Evolutionary conservation across 2,329 filamentous ascomycete species (phyloP).

Genomic region (Aureobasidium zeae): DNA sequence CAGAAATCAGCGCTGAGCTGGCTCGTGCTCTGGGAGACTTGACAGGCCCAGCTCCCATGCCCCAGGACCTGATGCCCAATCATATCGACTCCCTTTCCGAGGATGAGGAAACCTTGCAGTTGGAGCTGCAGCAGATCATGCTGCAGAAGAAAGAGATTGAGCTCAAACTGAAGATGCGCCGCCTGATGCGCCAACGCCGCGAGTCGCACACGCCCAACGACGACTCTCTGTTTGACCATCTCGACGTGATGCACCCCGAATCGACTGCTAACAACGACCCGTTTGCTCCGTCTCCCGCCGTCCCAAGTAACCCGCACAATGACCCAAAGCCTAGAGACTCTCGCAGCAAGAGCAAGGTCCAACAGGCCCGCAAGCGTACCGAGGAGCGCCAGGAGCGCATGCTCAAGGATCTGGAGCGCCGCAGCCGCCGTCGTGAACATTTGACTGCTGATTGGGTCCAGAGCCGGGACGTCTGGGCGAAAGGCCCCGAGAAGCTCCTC

Average conservation of each 20-base stretch:
- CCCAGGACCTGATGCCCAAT: constrained; percentile 10
- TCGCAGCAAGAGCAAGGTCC: constrained; percentile 31
- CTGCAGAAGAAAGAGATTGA: constrained; percentile 31
- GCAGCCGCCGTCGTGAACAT: constrained; percentile 29
- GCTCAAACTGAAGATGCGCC: constrained; percentile 29
- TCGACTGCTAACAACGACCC: constrained; percentile 11
- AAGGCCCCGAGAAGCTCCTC: constrained; percentile 27
- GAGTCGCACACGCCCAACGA: constrained; percentile 9
- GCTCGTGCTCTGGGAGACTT: constrained; percentile 14
- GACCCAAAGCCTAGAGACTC: constrained; percentile 25
- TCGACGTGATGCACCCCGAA: constrained; percentile 5
- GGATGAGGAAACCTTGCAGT: constrained; percentile 29
- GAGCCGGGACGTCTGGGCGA: constrained; percentile 31
- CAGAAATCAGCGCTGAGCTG: constrained; percentile 15
- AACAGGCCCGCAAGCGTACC: constrained; percentile 29
- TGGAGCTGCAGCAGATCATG: constrained; percentile 29
- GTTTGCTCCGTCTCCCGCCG: not conserved
- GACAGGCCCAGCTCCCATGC: constrained; percentile 2
- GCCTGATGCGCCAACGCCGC: constrained; percentile 22
- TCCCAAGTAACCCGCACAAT: not conserved
- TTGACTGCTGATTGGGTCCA: constrained; percentile 31
- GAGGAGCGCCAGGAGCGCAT: constrained; percentile 31
- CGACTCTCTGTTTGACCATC: constrained; percentile 6
- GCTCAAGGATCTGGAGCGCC: constrained; percentile 29
- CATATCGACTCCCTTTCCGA: constrained; percentile 22